Conservation (phyloP, 2,329 filamentous ascomycete genomes). For the Sporothrix mexicana region DNA sequence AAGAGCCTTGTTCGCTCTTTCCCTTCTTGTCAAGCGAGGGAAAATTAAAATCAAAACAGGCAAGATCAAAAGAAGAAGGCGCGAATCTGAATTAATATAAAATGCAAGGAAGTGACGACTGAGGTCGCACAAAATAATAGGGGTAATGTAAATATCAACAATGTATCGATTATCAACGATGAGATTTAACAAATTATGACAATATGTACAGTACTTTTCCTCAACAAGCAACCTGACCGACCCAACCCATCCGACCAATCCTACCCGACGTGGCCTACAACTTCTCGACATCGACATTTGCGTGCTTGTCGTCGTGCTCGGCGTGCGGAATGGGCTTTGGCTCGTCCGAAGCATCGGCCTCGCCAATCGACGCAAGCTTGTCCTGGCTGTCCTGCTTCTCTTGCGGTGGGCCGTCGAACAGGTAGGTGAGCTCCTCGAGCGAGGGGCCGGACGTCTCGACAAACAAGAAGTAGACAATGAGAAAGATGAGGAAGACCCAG, state of each 20-base stretch:
- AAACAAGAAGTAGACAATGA: slow-evolving; percentile 46
- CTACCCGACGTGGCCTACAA: not conserved
- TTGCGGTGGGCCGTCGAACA: not conserved
- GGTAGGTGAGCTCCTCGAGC: slow-evolving; percentile 33
- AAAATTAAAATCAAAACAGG: not conserved
- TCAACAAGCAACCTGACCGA: not conserved
- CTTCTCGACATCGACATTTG: not conserved
- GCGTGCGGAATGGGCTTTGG: not conserved
- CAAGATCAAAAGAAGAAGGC: not conserved
- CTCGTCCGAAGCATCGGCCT: not conserved
- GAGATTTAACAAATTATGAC: not conserved
- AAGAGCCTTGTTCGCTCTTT: not conserved
- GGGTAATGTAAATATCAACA: not conserved
- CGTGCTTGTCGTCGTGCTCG: not conserved
- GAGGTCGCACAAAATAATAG: not conserved
- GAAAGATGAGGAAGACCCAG: slow-evolving; percentile 45
- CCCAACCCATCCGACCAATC: too few relatives aligned
- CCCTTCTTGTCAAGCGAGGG: not conserved
- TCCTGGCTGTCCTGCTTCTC: not conserved
- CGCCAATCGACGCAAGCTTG: not conserved
- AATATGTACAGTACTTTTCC: not conserved
- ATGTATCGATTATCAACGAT: not conserved
- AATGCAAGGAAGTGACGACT: slow-evolving; percentile 10
- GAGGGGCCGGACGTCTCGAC: slow-evolving; percentile 33
- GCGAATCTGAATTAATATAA: not conserved